Conservation (phyloP, 148 eudicot genomes). For the Euryodendron excelsum region DNA sequence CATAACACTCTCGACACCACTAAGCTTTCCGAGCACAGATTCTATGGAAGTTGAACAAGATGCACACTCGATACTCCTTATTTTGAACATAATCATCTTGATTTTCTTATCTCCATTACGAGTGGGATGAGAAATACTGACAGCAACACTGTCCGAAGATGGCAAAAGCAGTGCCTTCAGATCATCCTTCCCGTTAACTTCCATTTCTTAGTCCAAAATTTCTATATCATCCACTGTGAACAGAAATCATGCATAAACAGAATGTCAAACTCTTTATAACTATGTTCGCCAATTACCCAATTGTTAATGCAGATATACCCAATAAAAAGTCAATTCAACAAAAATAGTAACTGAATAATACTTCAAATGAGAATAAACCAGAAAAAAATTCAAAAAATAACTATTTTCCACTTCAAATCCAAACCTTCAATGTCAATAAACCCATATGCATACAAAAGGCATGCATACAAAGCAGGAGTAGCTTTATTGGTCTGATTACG, state of each 20-base stretch:
- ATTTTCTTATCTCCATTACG: conserved; percentile 30
- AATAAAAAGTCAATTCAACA: neutral
- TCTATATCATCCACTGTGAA: conserved; percentile 22
- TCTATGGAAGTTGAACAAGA: conserved; percentile 75
- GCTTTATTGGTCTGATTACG: neutral
- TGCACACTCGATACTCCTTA: conserved; percentile 65
- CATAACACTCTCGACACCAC: conserved; percentile 56
- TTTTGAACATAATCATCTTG: conserved; percentile 45
- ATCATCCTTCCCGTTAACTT: conserved; percentile 47
- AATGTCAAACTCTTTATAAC: neutral
- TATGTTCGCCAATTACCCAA: neutral
- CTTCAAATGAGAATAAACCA: neutral
- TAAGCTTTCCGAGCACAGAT: conserved; percentile 51
- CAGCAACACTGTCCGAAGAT: conserved; percentile 38
- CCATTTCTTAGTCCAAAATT: conserved; percentile 44
- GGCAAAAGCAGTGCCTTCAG: conserved; percentile 57
- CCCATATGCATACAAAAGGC: neutral
- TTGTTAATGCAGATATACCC: neutral
- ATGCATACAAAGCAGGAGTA: too few species aligned
- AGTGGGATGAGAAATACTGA: conserved; percentile 28
- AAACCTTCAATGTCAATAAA: neutral
- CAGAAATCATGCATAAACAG: neutral
- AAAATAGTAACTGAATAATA: too few species aligned
- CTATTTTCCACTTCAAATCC: neutral
- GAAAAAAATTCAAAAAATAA: neutral